phyloP scores from a whole-genome alignment of 1,284 basidiomycete genomes.

The Boletus mariae region DNA sequence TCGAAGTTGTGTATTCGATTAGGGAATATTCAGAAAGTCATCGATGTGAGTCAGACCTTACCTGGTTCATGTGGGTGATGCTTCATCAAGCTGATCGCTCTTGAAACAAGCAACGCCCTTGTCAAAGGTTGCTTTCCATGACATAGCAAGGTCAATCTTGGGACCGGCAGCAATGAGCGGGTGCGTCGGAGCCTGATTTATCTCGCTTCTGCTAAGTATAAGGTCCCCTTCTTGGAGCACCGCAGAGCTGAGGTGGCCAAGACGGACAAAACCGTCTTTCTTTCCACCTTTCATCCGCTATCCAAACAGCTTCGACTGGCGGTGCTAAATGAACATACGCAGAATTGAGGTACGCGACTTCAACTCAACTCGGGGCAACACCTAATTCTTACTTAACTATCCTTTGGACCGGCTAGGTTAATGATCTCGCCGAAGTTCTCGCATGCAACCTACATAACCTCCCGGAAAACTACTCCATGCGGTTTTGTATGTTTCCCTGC shows the following conservation, averaged over 20 bases:
- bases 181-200: slow-evolving; percentile 10
- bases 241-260: not conserved
- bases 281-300: not conserved
- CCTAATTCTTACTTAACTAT: not conserved
- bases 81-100: too few relatives aligned
- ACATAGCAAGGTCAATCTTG: slow-evolving; percentile 16
- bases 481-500: slow-evolving; percentile 65
- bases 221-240: not conserved
- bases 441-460: slow-evolving; percentile 82
- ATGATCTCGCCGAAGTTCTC: slow-evolving; percentile 24
- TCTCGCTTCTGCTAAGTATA: not conserved
- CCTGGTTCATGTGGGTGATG: too few relatives aligned
- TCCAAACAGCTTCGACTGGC: not conserved
- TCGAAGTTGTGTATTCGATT: too few relatives aligned
- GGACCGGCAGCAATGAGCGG: not conserved
- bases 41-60: too few relatives aligned
- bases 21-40: too few relatives aligned
- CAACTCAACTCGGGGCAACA: not conserved
- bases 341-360: slow-evolving; percentile 25
- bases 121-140: slow-evolving; percentile 13
- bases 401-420: slow-evolving; percentile 13
- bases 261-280: not conserved
- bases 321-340: slow-evolving; percentile 28
- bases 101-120: too few relatives aligned
- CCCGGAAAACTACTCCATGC: slow-evolving; percentile 85